Base-by-base conservation (phyloP, 768 basidiomycete genomes). In the Calocybe gangraenosa region DNA sequence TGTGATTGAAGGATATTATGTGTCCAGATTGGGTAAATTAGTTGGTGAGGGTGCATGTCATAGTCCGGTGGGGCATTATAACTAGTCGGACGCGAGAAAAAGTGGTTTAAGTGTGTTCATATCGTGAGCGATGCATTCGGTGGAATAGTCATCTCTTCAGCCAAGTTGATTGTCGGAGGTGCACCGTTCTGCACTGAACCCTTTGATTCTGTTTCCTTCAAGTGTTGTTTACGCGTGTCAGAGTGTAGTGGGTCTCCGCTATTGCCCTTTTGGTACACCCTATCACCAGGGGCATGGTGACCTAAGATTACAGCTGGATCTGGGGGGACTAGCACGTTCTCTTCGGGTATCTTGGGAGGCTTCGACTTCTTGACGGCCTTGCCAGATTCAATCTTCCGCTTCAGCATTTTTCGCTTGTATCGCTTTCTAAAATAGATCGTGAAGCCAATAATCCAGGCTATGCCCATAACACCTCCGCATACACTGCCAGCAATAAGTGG, bases 231-330 rank as follows among this genome's bases (percentile, higher is more conserved):
- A 37, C 42, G 14, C 18, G 32, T 15, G n/a, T 46, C 17, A 15
- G 40, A 42, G 30, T 42, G 40, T 41, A 48, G 51, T 28, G 50
- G 47, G n/a, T 57, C 47, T 1, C 40, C 34, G 18, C 13, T 22
- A 2, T 21, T 7, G 32, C 20, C 17, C 19, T 13, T 32, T 10
- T 48, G 42, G 39, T 53, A 53, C 7, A 52, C 51, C 33, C 49
- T 42, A 46, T 71, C 64, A 10, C 77, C 76, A 2, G 76, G 71
- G 44, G 59, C 52, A 17, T 65, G 58, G 37, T 70, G 66, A 15
- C 77, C 78, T 35, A 76, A 63, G n/a, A 82, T 58, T 22, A 83
- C 68, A 32, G 81, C 82, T n/a, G 82, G 81, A 60, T 84, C 82
- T 1, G 81, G 81, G 15, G 81, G 81, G 15, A 82, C 77, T 40